A percentile compares a stretch with the other conserved stretches of the same genome.
phyloP scores from a whole-genome alignment of 2,329 filamentous ascomycete genomes.

The Onygenales sp. region DNA sequence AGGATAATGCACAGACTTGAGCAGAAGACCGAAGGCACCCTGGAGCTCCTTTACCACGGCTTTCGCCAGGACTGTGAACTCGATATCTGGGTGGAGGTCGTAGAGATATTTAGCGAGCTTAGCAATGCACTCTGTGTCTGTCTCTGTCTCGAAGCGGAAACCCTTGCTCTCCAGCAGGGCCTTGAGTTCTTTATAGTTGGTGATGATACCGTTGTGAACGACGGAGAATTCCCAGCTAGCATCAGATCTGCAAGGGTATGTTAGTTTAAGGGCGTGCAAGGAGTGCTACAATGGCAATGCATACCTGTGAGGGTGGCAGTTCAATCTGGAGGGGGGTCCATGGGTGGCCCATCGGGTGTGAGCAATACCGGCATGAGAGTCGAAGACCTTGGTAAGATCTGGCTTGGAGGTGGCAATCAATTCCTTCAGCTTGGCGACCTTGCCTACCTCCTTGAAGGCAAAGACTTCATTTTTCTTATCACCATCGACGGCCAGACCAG shows the following conservation, averaged over 20 bases:
- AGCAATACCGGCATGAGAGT: constrained; percentile 96
- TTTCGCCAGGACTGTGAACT: constrained; percentile 94
- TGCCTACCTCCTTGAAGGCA: constrained; percentile 98
- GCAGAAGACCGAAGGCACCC: constrained; percentile 90
- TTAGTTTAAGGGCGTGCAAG: neutral
- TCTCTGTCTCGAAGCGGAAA: constrained; percentile 98
- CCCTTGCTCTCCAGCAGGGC: constrained; percentile 86
- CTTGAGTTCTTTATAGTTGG: constrained; percentile 99
- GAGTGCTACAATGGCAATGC: constrained; percentile 17
- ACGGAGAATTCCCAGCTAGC: constrained; percentile 91
- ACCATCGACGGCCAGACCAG: constrained; percentile 88
- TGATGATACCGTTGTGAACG: constrained; percentile 99
- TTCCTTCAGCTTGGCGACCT: constrained; percentile 92
- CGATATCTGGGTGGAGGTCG: constrained; percentile 85
- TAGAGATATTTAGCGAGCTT: constrained; percentile 98
- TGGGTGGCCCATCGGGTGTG: constrained; percentile 99
- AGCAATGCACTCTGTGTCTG: constrained; percentile 97
- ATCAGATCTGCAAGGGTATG: constrained; percentile 58
- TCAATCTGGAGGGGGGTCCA: constrained; percentile 81
- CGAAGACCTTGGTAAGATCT: constrained; percentile 86
- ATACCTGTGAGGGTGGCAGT: constrained; percentile 98
- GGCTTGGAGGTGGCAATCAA: constrained; percentile 76
- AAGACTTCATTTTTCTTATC: constrained; percentile 98
- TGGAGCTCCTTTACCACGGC: constrained; percentile 97
- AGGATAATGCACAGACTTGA: constrained; percentile 98